Percentiles rank a stretch among this genome's conserved stretches.
These are phyloP conservation scores for Trichoderma cornu-damae DNA, from an alignment of 2,329 filamentous ascomycete genomes.

Conservation along the genomic window DNA sequence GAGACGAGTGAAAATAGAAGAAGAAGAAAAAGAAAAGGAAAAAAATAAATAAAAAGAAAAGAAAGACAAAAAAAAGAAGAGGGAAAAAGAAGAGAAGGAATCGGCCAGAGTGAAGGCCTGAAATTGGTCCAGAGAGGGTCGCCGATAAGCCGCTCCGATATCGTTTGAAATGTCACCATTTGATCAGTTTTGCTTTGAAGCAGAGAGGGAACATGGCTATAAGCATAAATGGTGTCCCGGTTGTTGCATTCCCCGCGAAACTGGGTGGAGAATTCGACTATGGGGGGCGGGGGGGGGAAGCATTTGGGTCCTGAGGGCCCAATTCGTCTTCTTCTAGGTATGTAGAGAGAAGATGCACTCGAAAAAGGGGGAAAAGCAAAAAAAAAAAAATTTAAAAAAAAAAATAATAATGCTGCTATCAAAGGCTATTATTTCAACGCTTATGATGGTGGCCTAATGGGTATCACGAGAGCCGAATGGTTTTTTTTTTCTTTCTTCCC, in stretches of 20 bases:
- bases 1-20: too few species aligned
- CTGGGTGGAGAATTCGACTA: slow-evolving; percentile 1
- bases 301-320: too few species aligned
- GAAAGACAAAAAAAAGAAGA: neutral
- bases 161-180: slow-evolving; percentile 23
- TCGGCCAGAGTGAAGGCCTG: neutral
- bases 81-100: slow-evolving; percentile 16
- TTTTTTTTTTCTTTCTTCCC: neutral
- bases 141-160: slow-evolving; percentile 24
- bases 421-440: too few species aligned
- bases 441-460: neutral
- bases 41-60: neutral
- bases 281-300: too few species aligned
- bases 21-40: neutral
- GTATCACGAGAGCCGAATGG: neutral
- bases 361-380: neutral
- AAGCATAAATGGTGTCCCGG: neutral
- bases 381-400: too few species aligned
- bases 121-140: slow-evolving; percentile 5
- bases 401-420: too few species aligned
- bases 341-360: too few species aligned
- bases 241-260: slow-evolving; percentile 14
- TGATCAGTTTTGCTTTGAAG: too few species aligned
- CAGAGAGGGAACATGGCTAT: neutral
- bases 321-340: too few species aligned